Percentiles rank a stretch among this genome's conserved stretches.
phyloP scores from a whole-genome alignment of 1,284 basidiomycete genomes.

The Paramarasmius palmivorus region DNA sequence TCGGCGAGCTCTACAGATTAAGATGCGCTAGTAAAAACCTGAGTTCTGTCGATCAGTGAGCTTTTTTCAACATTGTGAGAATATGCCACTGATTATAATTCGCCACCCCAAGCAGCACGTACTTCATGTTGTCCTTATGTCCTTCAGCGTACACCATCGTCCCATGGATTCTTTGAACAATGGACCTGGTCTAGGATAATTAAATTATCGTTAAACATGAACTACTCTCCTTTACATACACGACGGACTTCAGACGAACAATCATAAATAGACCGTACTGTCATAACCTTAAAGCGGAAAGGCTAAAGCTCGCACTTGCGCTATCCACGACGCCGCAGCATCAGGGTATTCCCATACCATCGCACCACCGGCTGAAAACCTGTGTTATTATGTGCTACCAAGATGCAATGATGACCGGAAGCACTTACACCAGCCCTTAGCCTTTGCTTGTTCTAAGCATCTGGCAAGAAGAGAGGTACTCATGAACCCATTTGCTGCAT shows the following conservation, averaged over 20 bases:
- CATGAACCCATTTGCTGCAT: constrained; percentile 41
- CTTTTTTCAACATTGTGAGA: too few species aligned
- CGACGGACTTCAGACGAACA: neutral
- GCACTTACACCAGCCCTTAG: constrained; percentile 43
- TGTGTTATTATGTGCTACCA: constrained; percentile 3
- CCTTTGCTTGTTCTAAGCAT: constrained; percentile 42
- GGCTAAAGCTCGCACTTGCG: constrained; percentile 35
- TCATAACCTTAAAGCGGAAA: constrained; percentile 1
- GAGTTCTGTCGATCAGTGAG: too few species aligned
- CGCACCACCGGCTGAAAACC: constrained; percentile 41
- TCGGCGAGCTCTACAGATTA: too few species aligned
- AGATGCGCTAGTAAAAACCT: too few species aligned
- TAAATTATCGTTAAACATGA: too few species aligned
- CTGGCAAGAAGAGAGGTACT: constrained; percentile 39
- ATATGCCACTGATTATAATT: too few species aligned
- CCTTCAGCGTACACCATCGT: too few species aligned
- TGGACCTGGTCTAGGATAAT: too few species aligned
- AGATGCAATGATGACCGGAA: neutral
- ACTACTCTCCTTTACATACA: too few species aligned
- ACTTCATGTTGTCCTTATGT: too few species aligned
- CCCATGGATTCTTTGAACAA: too few species aligned
- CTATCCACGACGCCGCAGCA: constrained; percentile 50
- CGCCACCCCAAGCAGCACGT: too few species aligned
- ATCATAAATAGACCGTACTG: neutral
- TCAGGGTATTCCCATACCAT: constrained; percentile 53